Percentiles rank a stretch among this genome's conserved stretches.
Evolutionary conservation across 78 protist genomes (phyloP).

Genomic region (Speleostelium caveatum): DNA sequence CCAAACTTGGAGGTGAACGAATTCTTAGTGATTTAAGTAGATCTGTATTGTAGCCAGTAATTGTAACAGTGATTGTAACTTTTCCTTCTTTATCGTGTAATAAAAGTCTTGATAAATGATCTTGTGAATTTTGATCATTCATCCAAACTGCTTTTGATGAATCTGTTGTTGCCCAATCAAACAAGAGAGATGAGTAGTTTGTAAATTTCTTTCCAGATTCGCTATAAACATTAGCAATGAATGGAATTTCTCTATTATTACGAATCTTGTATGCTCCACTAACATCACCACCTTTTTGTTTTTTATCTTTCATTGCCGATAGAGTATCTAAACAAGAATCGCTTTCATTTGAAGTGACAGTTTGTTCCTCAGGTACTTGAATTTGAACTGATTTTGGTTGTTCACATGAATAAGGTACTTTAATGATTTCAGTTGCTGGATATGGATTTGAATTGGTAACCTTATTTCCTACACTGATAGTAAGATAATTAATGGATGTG

Average conservation of each 20-base stretch:
- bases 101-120: constrained; percentile 11
- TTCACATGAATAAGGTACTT: constrained; percentile 16
- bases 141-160: constrained; percentile 9
- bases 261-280: constrained; percentile 28
- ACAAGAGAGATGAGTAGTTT: constrained; percentile 49
- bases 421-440: constrained; percentile 29
- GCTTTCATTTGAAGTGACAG: neutral
- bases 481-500: neutral
- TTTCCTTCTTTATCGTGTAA: constrained; percentile 23
- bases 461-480: constrained; percentile 20
- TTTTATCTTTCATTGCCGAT: constrained; percentile 18
- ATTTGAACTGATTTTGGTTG: constrained; percentile 40
- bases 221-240: constrained; percentile 28
- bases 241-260: constrained; percentile 63
- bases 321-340: constrained; percentile 1
- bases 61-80: neutral
- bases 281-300: constrained; percentile 12
- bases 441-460: constrained; percentile 13
- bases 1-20: neutral
- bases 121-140: neutral
- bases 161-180: constrained; percentile 44
- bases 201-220: constrained; percentile 37
- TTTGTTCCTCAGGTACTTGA: constrained; percentile 2
- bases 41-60: constrained; percentile 30
- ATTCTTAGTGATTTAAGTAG: neutral